Percentiles rank a stretch among this genome's conserved stretches.
Conservation (phyloP, 345 rosid species). For the Kandelia obovata region DNA sequence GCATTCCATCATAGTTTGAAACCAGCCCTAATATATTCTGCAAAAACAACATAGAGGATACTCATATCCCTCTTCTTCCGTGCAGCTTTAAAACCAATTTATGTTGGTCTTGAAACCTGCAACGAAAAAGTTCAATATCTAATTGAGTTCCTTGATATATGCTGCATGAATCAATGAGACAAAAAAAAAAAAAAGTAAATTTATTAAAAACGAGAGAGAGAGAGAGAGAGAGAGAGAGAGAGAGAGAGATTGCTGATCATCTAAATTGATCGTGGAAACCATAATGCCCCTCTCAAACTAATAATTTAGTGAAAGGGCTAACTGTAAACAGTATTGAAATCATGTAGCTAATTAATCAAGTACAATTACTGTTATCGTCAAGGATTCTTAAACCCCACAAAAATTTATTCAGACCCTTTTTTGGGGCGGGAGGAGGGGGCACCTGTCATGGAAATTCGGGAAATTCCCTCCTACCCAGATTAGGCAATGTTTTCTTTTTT, state of each 20-base stretch:
- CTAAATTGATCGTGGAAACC: constrained; percentile 18
- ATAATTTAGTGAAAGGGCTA: constrained; percentile 9
- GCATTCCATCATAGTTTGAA: constrained; percentile 22
- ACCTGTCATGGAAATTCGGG: constrained; percentile 27
- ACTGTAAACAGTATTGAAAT: constrained; percentile 26
- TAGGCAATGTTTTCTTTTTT: background rate
- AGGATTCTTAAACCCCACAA: constrained; percentile 8
- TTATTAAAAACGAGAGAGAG: constrained; percentile 7
- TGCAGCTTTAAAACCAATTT: constrained; percentile 34
- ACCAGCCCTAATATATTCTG: constrained; percentile 16
- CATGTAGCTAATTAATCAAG: constrained; percentile 18
- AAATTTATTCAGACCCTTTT: too few species aligned
- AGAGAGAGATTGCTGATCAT: constrained; percentile 1
- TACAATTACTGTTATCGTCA: constrained; percentile 15
- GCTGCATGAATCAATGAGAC: constrained; percentile 21
- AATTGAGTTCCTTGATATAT: constrained; percentile 21
- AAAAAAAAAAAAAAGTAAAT: background rate
- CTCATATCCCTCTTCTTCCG: constrained; percentile 23
- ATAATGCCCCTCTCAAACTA: constrained; percentile 11
- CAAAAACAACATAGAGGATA: constrained; percentile 27
- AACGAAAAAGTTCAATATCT: constrained; percentile 13
- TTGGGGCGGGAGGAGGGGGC: too few species aligned
- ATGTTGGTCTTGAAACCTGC: constrained; percentile 79
- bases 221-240: constrained; percentile 8
- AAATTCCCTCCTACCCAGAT: constrained; percentile 28